Base-by-base conservation (phyloP, 2,329 filamentous ascomycete species). In the Teratosphaeriaceae sp. region DNA sequence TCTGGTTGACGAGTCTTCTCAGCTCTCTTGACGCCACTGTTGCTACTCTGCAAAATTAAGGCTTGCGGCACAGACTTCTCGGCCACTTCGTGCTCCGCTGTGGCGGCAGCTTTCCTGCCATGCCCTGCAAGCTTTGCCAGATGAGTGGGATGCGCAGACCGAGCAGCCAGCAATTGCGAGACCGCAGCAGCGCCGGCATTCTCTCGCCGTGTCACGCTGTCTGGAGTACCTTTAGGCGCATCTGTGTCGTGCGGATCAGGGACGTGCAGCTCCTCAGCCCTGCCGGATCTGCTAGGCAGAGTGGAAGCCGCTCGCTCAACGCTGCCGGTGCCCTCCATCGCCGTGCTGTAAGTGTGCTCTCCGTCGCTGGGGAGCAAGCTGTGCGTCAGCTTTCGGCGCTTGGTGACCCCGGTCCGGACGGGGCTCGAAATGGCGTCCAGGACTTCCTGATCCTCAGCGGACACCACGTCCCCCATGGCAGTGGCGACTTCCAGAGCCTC, bases 371-470 rank as follows among this genome's bases (percentile, higher is more conserved):
- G n/a, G n/a, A n/a, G n/a, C n/a, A n/a, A n/a, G n/a, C n/a, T n/a
- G 15, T 39, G 29, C 15, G 41, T 23, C 13, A 54, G 15, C 43
- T 50, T 55, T 5, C 53, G 47, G 9, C 51, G 43, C 46, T 58
- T 58, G 2, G n/a, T 40, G 18, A 37, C 22, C 27, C 36, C 40
- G 20, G 45, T 39, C 5, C 48, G 47, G 18, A 41, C 44, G 20
- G 55, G 46, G 44, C 51, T 54, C 2, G 48, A 54, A 27, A 50
- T 47, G 9, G 46, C 46, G 9, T 55, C 52, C 15, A 63, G 53
- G 29, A 61, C 56, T 5, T 58, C 49, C 12, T 63, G 56, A 33
- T 69, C 67, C 46, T 59, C 66, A 51, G 42, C 65, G 22, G 49
- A 65, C 47, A 65, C 53, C 19, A 66, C 52, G 38, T 51, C 51